Evolutionary conservation across 176 grass and related monocot species (phyloP).

Genomic region (Avena atlantica): DNA sequence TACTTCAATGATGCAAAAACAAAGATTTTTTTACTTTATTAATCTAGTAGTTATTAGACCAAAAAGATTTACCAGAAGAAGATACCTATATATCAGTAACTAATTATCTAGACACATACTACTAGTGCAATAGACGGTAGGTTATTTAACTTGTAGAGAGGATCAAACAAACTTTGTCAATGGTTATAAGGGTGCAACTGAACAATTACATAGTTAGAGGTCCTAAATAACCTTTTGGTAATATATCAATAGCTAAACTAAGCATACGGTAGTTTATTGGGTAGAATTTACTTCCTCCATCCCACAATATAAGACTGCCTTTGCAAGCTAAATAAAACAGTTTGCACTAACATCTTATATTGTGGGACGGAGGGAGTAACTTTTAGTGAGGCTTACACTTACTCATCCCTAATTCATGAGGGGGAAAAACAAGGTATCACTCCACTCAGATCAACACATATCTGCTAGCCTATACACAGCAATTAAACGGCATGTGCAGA

Average conservation of each 20-base stretch:
- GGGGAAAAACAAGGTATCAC: not conserved
- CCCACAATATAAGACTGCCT: too few species aligned
- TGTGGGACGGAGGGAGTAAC: too few species aligned
- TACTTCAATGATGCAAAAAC: not conserved
- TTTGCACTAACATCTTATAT: too few species aligned
- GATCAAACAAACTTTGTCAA: not conserved
- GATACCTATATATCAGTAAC: not conserved
- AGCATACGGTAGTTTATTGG: not conserved
- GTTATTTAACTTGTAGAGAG: not conserved
- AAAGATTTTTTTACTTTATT: not conserved
- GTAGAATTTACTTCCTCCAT: not conserved
- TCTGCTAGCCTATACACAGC: not conserved
- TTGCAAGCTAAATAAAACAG: too few species aligned
- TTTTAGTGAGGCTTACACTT: not conserved
- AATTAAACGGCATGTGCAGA: not conserved
- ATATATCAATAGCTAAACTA: not conserved
- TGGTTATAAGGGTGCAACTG: not conserved
- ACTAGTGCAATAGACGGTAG: not conserved
- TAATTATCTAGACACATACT: not conserved
- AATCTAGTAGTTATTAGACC: not conserved
- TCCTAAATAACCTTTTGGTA: not conserved
- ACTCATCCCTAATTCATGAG: not conserved
- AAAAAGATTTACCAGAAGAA: not conserved
- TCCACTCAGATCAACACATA: constrained; percentile 18
- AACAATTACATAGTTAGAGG: constrained; percentile 14